Conservation (phyloP, 2,329 filamentous ascomycete species). For the Talaromyces pinophilus region DNA sequence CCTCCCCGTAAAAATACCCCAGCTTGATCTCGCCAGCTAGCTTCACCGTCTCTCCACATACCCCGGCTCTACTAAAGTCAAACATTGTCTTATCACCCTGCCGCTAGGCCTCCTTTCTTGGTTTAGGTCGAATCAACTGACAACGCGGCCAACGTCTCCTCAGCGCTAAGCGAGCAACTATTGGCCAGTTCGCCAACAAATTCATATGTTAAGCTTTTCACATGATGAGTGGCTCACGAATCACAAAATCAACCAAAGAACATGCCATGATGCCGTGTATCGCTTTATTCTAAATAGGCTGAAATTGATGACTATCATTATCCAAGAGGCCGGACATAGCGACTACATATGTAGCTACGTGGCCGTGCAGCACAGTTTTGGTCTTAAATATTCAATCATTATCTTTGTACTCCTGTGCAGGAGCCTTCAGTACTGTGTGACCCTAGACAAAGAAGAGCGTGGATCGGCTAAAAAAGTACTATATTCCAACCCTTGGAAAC, state of each 20-base stretch:
- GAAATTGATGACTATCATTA: background rate
- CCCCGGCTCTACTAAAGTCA: background rate
- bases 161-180: background rate
- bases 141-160: background rate
- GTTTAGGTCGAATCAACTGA: background rate
- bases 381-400: background rate
- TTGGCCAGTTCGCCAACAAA: background rate
- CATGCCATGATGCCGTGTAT: background rate
- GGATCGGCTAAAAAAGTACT: too few relatives aligned
- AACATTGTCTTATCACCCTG: background rate
- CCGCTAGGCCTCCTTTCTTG: background rate
- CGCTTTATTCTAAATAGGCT: background rate
- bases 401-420: background rate
- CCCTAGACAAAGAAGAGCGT: too few relatives aligned
- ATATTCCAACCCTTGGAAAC: too few relatives aligned
- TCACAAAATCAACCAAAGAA: background rate
- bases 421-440: too few relatives aligned
- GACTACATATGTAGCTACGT: background rate
- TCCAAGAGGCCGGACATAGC: background rate
- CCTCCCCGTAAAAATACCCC: background rate
- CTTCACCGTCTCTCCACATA: background rate
- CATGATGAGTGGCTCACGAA: background rate
- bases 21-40: background rate
- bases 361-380: background rate
- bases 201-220: background rate